Base-by-base conservation (phyloP, 2,329 filamentous ascomycete genomes). In the Pestalotiopsis fici region DNA sequence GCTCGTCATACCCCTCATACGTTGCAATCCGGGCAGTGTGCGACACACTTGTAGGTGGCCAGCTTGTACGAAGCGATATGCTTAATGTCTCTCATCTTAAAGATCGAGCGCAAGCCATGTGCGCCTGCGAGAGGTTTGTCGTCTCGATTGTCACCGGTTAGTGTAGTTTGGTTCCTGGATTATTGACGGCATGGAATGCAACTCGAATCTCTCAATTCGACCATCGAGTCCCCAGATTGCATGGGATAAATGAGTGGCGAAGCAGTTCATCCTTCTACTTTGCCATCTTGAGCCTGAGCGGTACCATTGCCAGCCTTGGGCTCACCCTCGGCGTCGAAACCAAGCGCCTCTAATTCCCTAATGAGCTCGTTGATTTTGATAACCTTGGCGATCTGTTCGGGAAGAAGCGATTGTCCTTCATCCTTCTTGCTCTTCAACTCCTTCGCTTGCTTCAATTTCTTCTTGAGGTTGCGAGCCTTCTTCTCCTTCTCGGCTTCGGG, bases 291-390 rank as follows among this genome's bases (percentile, higher is more conserved):
- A 43, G 6, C 9, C 47, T 62, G 6, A 23, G 35, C 18, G 6
- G 35, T 43, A 7, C 59, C 31, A 47, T 65, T 59, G 59, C 28
- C 43, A 31, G 67, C 37, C 60, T 84, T 85, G 1, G 81, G 80
- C 70, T 95, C 92, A 2, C 91, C 93, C 11, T 97, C 92, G 1
- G 88, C 81, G 78, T 97, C 92, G 70, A 98, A 94, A 0, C 95
- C 95, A 31, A 99, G 84, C 2, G 88, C 87, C 74, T 97, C 93
- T 66, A 99, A 82, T 78, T 98, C 95, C 13, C 94, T 88, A 67
- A 98, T 90, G 63, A 99, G 86, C 82, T 99, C 96, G 70, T 93
- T 94, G 78, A 99, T 97, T 81, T 96, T 97, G 78, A 97, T 97
- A 66, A 99, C 93, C 83, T 99, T 99, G 73, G 95, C 94, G 71